Conservation (phyloP, 2,329 filamentous ascomycete species). For the Stachybotrys chartarum region DNA sequence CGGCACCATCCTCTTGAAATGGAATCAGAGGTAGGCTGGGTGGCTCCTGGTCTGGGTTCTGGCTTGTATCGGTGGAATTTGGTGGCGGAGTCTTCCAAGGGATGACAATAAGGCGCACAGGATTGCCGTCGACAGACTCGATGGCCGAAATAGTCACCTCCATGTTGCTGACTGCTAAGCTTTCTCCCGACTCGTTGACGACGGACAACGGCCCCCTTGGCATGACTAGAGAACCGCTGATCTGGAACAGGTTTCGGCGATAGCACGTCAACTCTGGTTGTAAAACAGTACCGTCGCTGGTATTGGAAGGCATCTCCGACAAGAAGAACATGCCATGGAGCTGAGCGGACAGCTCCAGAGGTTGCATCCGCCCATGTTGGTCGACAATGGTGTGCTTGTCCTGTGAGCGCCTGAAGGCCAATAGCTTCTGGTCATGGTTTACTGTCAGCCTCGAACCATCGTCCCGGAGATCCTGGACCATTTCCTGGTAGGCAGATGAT, state of each 20-base stretch:
- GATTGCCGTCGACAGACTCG: conserved; percentile 87
- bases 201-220: conserved; percentile 73
- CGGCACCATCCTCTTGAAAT: conserved; percentile 52
- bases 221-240: conserved; percentile 80
- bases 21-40: conserved; percentile 69
- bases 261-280: conserved; percentile 92
- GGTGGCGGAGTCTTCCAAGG: conserved; percentile 95
- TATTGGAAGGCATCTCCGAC: conserved; percentile 66
- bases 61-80: conserved; percentile 60
- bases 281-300: conserved; percentile 47
- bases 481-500: conserved; percentile 50
- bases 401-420: conserved; percentile 49
- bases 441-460: conserved; percentile 50
- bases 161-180: conserved; percentile 72
- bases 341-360: conserved; percentile 61
- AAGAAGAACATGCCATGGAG: conserved; percentile 87
- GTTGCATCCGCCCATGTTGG: conserved; percentile 51
- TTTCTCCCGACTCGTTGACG: conserved; percentile 76
- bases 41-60: conserved; percentile 74
- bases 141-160: conserved; percentile 88
- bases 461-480: conserved; percentile 53
- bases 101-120: conserved; percentile 90
- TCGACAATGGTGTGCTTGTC: conserved; percentile 56
- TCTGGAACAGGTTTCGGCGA: conserved; percentile 90
- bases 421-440: conserved; percentile 54